These are phyloP conservation scores for Mycena haematopus DNA, from an alignment of 768 basidiomycete genomes.

Conservation along the genomic window DNA sequence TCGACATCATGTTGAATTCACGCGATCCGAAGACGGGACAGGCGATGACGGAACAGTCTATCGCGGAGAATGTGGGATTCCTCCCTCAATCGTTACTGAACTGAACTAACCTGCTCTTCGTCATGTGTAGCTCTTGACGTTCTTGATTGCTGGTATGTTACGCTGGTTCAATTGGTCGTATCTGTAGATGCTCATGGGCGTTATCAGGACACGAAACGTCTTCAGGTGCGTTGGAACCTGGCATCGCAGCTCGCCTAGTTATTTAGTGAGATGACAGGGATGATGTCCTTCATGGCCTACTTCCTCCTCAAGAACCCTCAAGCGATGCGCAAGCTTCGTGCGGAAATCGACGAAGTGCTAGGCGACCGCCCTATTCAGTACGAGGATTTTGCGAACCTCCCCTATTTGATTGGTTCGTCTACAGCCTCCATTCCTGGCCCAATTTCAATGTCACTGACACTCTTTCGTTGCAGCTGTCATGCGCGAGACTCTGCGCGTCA, in stretches of 20 bases:
- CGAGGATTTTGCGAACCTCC: conserved; percentile 47
- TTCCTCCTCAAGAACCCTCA: conserved; percentile 51
- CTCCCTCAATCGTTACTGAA: neutral
- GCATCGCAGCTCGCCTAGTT: no score
- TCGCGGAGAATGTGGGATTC: conserved; percentile 47
- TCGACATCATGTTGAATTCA: conserved; percentile 52
- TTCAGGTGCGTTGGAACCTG: conserved; percentile 29
- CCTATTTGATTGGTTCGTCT: conserved; percentile 45
- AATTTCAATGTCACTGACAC: conserved; percentile 26
- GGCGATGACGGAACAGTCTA: conserved; percentile 47
- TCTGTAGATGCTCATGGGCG: neutral
- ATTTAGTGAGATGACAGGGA: conserved; percentile 4
- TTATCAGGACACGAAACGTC: conserved; percentile 34
- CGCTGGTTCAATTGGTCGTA: neutral
- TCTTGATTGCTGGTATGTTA: conserved; percentile 51
- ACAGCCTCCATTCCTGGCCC: neutral
- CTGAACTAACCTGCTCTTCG: no score
- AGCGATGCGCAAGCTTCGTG: conserved; percentile 49
- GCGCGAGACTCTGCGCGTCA: conserved; percentile 47
- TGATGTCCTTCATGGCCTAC: conserved; percentile 50
- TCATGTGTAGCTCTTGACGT: conserved; percentile 49
- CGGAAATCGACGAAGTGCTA: conserved; percentile 53
- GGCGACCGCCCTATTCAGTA: conserved; percentile 45
- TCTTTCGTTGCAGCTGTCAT: conserved; percentile 38
- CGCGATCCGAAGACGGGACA: conserved; percentile 53